phyloP scores from a whole-genome alignment of 495 filamentous ascomycete species.

The Trichodelitschia bisporula region DNA sequence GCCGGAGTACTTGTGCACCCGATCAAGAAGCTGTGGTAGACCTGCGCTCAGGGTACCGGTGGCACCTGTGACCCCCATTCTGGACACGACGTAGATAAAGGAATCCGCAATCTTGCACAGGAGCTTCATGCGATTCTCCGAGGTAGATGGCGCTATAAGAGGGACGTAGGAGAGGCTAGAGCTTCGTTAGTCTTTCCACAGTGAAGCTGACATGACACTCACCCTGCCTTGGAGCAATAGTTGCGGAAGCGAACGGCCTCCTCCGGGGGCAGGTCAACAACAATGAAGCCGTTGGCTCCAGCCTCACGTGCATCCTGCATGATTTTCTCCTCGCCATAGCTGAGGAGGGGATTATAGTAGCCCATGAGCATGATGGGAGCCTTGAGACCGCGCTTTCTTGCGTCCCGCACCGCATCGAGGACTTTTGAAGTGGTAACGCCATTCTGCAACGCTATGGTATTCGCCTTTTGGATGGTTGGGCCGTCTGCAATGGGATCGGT shows the following conservation, averaged over 20 bases:
- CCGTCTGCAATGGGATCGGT: constrained; percentile 95
- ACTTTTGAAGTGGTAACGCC: constrained; percentile 59
- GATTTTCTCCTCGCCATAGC: constrained; percentile 78
- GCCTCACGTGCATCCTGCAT: constrained; percentile 64
- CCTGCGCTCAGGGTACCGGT: constrained; percentile 55
- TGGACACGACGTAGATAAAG: constrained; percentile 96
- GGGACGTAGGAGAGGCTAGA: constrained; percentile 68
- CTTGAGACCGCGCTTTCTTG: constrained; percentile 47
- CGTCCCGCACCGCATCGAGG: constrained; percentile 54
- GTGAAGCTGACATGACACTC: constrained; percentile 11
- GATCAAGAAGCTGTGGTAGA: constrained; percentile 52
- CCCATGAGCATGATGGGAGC: constrained; percentile 87
- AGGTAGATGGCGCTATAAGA: constrained; percentile 81
- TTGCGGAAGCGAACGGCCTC: constrained; percentile 83
- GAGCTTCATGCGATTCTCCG: constrained; percentile 76
- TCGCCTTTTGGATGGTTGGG: constrained; percentile 61
- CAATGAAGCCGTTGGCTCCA: constrained; percentile 89
- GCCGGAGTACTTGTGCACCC: constrained; percentile 83
- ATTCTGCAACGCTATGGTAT: constrained; percentile 43
- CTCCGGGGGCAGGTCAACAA: constrained; percentile 91
- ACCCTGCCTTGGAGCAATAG: constrained; percentile 52
- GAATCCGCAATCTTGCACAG: constrained; percentile 94
- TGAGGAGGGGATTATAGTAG: constrained; percentile 90
- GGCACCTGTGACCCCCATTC: constrained; percentile 92
- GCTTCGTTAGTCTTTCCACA: constrained; percentile 1